Base-by-base conservation (phyloP, 1,139 yeast species). In the Hemisphaericaspora lyxosophila region DNA sequence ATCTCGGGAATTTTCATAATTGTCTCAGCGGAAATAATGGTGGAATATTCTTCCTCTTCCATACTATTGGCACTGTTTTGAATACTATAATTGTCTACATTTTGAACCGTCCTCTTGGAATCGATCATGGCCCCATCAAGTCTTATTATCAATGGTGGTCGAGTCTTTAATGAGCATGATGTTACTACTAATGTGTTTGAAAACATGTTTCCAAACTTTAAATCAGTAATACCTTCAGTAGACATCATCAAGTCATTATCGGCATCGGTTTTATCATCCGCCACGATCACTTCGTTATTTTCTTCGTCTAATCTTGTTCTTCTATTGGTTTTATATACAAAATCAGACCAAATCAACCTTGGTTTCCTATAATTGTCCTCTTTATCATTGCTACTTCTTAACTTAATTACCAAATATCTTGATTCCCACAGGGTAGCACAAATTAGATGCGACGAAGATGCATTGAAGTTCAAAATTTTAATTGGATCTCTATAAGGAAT, bases 341-440 rank as follows among this genome's bases (percentile, higher is more conserved):
- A 47, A 38, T 68, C 75, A 1, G 72, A 54, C 70, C 74, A 70
- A 11, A 71, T 60, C 32, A 90, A 64, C 27, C 94, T 72, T 1
- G 97, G 97, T 46, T 80, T 64, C 12, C 63, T 49, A 44, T 61
- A 67, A 46, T 65, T 61, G n/a, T 55, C 58, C 4, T 55, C 44
- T 14, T 36, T 33, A 13, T 58, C 64, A 5, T 49, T 48, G 19
- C 55, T 57, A 24, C 48, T 76, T 18, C 75, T 67, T n/a, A 90
- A 68, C 38, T 84, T 77, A 13, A 90, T 84, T 3, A 85, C 80
- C 54, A 90, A 67, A 54, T 87, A 86, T 33, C 96, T 61, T 5
- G 90, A 77, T 54, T 88, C 96, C 60, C 87, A 68, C 2, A 84
- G 82, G 0, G 97, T 89, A n/a, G 92, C 81, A 50, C 95, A 88